Conservation (phyloP, 2,329 filamentous ascomycete species). For the Colletotrichum sp. region DNA sequence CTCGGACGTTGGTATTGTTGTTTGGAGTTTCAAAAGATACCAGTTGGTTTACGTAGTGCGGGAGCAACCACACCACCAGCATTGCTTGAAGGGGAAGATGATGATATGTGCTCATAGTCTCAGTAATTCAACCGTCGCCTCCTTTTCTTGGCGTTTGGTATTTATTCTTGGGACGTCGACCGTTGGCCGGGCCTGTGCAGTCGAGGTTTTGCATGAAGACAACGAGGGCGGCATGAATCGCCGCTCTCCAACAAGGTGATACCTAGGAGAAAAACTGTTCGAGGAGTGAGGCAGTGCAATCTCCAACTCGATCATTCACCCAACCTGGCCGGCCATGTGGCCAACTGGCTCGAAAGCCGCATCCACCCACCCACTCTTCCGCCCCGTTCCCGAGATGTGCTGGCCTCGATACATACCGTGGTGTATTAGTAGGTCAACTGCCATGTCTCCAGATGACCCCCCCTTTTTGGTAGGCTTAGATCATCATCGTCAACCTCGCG, state of each 20-base stretch:
- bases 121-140: neutral
- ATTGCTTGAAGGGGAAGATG: neutral
- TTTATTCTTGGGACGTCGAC: neutral
- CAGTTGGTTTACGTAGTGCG: neutral
- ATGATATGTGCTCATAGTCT: neutral
- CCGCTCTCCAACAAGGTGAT: constrained; percentile 1
- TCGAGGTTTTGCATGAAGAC: neutral
- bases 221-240: neutral
- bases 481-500: neutral
- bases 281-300: constrained; percentile 12
- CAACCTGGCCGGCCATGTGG: neutral
- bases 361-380: neutral
- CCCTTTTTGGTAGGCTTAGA: neutral
- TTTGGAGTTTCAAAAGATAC: constrained; percentile 7
- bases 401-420: neutral
- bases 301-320: neutral
- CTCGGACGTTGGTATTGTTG: neutral
- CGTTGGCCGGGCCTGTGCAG: neutral
- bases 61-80: neutral
- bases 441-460: neutral
- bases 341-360: neutral
- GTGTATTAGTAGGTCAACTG: neutral
- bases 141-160: constrained; percentile 10
- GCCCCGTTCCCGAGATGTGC: neutral
- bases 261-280: neutral